Percentiles rank a stretch among this genome's conserved stretches.
Evolutionary conservation across 495 filamentous ascomycete genomes (phyloP).

Genomic region (Podospora pseudocomata): DNA sequence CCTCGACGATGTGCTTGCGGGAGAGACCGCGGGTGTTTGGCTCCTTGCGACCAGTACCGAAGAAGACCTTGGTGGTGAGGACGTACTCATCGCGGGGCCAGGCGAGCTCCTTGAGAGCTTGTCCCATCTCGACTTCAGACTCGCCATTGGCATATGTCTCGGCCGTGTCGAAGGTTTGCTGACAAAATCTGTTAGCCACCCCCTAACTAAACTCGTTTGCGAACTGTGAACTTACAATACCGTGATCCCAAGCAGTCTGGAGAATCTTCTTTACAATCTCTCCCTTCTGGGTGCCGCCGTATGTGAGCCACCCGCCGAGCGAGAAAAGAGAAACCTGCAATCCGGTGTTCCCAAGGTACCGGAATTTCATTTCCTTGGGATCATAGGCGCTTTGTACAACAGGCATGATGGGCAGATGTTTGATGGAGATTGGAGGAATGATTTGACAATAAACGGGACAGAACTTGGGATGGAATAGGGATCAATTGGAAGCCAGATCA

Average conservation of each 20-base stretch:
- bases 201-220: neutral
- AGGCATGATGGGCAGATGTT: constrained; percentile 19
- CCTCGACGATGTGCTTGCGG: constrained; percentile 64
- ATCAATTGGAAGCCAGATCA: neutral
- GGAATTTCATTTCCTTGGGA: constrained; percentile 63
- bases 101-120: constrained; percentile 60
- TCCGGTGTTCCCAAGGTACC: constrained; percentile 63
- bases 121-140: constrained; percentile 70
- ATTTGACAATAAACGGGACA: neutral
- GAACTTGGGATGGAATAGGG: neutral
- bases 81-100: constrained; percentile 82
- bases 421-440: neutral
- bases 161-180: constrained; percentile 59
- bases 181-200: neutral
- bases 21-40: constrained; percentile 72
- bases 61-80: constrained; percentile 72
- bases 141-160: constrained; percentile 63
- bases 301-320: constrained; percentile 58
- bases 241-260: constrained; percentile 51
- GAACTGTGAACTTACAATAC: constrained; percentile 35
- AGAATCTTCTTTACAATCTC: constrained; percentile 42
- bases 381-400: constrained; percentile 40
- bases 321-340: constrained; percentile 67
- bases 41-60: constrained; percentile 36
- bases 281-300: constrained; percentile 43